Percentiles rank a stretch among this genome's conserved stretches.
These are phyloP conservation scores for Trichoderma sp. DNA, from an alignment of 2,329 filamentous ascomycete species.

Conservation along the genomic window DNA sequence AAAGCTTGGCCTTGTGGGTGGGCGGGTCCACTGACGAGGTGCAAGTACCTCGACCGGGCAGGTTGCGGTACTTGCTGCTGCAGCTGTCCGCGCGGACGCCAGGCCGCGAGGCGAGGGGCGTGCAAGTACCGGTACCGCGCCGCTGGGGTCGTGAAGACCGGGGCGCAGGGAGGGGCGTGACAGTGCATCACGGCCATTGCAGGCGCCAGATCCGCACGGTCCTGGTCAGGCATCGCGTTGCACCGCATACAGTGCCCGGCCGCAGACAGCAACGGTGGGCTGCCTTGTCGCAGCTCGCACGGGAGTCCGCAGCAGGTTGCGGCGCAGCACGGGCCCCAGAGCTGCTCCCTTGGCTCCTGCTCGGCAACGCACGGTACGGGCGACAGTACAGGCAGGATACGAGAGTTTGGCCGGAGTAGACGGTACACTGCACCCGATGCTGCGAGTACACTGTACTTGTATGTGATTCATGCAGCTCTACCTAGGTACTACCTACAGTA, in stretches of 20 bases:
- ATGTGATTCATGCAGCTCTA: neutral
- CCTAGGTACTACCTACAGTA: too few species aligned
- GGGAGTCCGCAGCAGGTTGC: slow-evolving; percentile 20
- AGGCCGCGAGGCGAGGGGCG: neutral
- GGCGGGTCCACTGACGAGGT: neutral
- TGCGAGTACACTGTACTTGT: neutral
- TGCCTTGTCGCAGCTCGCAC: slow-evolving; percentile 7
- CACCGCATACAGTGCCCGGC: slow-evolving; percentile 16
- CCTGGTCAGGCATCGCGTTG: neutral
- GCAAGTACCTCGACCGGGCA: neutral
- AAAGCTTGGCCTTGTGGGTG: slow-evolving; percentile 19
- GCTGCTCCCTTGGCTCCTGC: neutral
- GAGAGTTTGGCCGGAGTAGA: neutral
- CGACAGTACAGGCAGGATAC: neutral
- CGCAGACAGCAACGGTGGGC: neutral
- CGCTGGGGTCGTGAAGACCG: neutral
- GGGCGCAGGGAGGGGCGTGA: slow-evolving; percentile 14
- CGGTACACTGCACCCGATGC: neutral
- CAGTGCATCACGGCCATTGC: neutral
- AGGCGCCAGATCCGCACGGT: neutral
- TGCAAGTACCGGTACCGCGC: neutral
- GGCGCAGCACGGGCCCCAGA: slow-evolving; percentile 19
- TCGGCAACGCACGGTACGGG: neutral
- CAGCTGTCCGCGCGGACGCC: neutral
- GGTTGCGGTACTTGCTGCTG: neutral